Conservation (phyloP, 192 early-diverging fungal species). For the Entomortierella lignicola region DNA sequence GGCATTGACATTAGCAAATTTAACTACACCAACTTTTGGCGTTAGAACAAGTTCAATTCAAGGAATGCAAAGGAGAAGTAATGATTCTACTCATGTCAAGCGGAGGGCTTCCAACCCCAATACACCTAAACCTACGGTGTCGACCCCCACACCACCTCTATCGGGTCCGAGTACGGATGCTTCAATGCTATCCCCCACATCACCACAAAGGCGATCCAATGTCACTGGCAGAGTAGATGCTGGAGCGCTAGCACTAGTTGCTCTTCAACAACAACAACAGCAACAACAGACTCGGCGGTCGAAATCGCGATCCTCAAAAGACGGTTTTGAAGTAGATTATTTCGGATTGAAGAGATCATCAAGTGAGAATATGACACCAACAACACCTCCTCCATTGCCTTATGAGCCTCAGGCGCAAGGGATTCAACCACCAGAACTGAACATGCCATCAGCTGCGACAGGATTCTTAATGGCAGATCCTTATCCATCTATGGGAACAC, state of each 20-base stretch:
- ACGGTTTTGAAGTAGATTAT: conserved; percentile 32
- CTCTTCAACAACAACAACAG: conserved; percentile 20
- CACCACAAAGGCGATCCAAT: conserved; percentile 41
- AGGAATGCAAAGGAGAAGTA: conserved; percentile 8
- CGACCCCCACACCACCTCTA: neutral
- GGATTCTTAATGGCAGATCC: conserved; percentile 51
- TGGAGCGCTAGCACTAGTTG: conserved; percentile 31
- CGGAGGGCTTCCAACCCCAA: conserved; percentile 10
- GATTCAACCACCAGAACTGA: conserved; percentile 1
- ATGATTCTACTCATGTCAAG: conserved; percentile 8
- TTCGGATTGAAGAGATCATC: conserved; percentile 26
- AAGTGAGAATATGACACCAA: conserved; percentile 14
- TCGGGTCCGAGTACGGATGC: neutral
- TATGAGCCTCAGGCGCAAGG: conserved; percentile 26
- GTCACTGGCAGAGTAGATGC: conserved; percentile 43
- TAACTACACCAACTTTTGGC: conserved; percentile 13
- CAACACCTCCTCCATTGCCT: conserved; percentile 22
- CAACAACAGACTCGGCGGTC: conserved; percentile 14
- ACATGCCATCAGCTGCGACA: conserved; percentile 29
- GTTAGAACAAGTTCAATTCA: conserved; percentile 38
- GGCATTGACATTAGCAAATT: neutral
- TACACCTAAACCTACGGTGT: neutral
- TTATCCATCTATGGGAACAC: conserved; percentile 39
- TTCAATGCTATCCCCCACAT: conserved; percentile 16
- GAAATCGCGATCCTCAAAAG: conserved; percentile 21